Evolutionary conservation across 306 rosid species (phyloP).

Genomic region (Cicer cuneatum): DNA sequence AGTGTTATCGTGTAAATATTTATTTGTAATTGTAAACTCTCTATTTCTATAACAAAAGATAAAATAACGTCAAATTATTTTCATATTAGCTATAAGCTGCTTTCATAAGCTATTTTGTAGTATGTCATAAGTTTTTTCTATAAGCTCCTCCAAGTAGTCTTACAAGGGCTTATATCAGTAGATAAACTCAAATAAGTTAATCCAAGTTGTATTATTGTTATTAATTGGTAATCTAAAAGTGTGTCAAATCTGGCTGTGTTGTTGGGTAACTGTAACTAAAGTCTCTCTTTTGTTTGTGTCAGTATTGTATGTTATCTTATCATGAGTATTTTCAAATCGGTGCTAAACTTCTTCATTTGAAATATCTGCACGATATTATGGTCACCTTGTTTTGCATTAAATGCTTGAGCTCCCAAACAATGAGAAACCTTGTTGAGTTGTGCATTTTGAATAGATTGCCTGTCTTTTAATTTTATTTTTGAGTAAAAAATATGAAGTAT

Average conservation of each 20-base stretch:
- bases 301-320: neutral
- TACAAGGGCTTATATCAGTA: too few relatives aligned
- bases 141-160: too few relatives aligned
- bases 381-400: neutral
- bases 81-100: too few relatives aligned
- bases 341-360: neutral
- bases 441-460: conserved; percentile 22
- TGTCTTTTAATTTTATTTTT: neutral
- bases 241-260: conserved; percentile 14
- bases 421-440: conserved; percentile 5
- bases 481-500: neutral
- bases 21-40: too few relatives aligned
- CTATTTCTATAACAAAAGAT: too few relatives aligned
- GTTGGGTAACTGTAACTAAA: conserved; percentile 16
- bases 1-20: too few relatives aligned
- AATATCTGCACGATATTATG: conserved; percentile 15
- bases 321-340: neutral
- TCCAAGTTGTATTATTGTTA: neutral
- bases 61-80: too few relatives aligned
- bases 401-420: conserved; percentile 16
- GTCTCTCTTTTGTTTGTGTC: neutral
- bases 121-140: too few relatives aligned
- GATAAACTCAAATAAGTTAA: too few relatives aligned
- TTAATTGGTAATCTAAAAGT: neutral
- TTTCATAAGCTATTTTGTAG: too few relatives aligned